Percentiles rank a stretch among this genome's conserved stretches.
phyloP scores from a whole-genome alignment of 83 land plant genomes.

The Diphasiastrum complanatum region DNA sequence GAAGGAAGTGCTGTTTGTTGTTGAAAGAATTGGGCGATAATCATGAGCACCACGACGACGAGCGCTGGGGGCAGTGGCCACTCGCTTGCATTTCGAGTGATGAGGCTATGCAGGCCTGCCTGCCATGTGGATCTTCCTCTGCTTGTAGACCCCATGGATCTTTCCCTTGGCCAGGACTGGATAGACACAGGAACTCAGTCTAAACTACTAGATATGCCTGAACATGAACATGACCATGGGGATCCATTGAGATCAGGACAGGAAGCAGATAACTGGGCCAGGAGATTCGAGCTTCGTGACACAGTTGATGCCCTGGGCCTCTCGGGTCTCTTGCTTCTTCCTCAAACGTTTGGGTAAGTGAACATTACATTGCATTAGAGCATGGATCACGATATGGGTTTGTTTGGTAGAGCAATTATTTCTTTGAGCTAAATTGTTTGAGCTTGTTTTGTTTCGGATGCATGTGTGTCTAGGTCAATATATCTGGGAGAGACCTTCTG shows the following conservation, averaged over 20 bases:
- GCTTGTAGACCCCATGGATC: slow-evolving; percentile 63
- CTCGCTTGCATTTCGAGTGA: slow-evolving; percentile 93
- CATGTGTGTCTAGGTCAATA: slow-evolving; percentile 49
- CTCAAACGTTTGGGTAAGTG: slow-evolving; percentile 84
- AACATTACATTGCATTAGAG: neutral
- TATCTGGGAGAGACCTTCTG: slow-evolving; percentile 92
- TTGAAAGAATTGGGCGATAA: too few relatives aligned
- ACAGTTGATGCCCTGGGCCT: slow-evolving; percentile 68
- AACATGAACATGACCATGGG: too few relatives aligned
- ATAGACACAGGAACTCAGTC: too few relatives aligned
- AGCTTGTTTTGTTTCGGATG: neutral
- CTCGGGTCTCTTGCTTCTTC: slow-evolving; percentile 84
- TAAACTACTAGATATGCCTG: too few relatives aligned
- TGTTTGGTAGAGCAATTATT: neutral
- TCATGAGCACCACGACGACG: too few relatives aligned
- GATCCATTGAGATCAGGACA: too few relatives aligned
- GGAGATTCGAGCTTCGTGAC: slow-evolving; percentile 47
- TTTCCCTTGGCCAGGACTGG: slow-evolving; percentile 60
- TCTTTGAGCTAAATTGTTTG: neutral
- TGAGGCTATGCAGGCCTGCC: slow-evolving; percentile 92
- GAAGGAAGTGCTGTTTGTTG: too few relatives aligned
- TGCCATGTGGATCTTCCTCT: slow-evolving; percentile 59
- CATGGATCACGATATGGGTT: neutral
- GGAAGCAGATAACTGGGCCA: slow-evolving; percentile 34
- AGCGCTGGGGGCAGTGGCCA: slow-evolving; percentile 57